A percentile compares a stretch with the other conserved stretches of the same genome.
Conservation (phyloP, 202 grass and related monocot species). For the Setaria viridis region DNA sequence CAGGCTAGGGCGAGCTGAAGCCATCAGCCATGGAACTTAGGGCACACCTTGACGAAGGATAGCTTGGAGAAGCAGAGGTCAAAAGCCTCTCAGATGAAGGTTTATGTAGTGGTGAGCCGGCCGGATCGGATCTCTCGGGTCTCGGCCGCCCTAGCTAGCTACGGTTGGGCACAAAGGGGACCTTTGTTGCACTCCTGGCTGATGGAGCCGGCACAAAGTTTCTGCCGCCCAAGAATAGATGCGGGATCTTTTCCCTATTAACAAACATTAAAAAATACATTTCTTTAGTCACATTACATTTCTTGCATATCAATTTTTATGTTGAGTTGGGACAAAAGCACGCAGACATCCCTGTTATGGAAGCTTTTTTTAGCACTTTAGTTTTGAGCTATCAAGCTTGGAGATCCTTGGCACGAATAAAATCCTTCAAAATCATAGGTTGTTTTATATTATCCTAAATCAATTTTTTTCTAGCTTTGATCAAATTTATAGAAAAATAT, state of each 20-base stretch:
- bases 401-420: no score
- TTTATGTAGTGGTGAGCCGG: neutral
- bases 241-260: neutral
- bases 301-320: no score
- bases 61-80: neutral
- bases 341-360: no score
- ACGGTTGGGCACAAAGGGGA: constrained; percentile 6
- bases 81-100: neutral
- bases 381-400: no score
- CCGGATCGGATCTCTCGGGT: neutral
- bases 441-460: no score
- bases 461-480: no score
- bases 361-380: no score
- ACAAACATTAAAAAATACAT: no score
- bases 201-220: neutral
- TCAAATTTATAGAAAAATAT: no score
- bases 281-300: no score
- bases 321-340: no score
- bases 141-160: neutral
- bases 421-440: no score
- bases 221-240: neutral
- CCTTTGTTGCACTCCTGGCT: neutral
- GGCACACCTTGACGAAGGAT: neutral
- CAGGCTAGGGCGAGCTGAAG: neutral
- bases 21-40: neutral